Evolutionary conservation across 2,329 filamentous ascomycete genomes (phyloP), one percentile per base, ranked within the genome.

Genomic region (Colletotrichum sp.): DNA sequence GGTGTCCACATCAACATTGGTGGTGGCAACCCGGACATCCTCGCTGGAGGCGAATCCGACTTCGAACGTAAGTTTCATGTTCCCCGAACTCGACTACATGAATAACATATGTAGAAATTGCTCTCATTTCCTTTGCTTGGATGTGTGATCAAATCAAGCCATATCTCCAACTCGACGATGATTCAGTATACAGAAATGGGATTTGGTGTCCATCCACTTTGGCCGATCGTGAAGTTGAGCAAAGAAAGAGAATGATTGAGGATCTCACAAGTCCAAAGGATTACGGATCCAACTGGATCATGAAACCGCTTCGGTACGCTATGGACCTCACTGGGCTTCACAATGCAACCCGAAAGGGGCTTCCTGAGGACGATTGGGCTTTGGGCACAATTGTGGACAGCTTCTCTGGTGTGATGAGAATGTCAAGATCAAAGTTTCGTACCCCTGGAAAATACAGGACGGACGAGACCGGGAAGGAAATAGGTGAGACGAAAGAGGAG

Each of bases 91-190:
- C n/a, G n/a, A n/a, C n/a, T n/a, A n/a, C n/a, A n/a, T 10, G 21
- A 6, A 5, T 30, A n/a, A 61, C 26, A n/a, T 1, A 26, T 57
- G 7, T 5, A 77, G 75, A 78, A 59, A 59, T 78, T 26, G 68
- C 75, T 7, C 67, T 75, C 24, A 75, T 77, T 24, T 75, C 75
- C 4, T 78, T 77, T 34, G 52, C 77, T 3, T 78, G 75, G 77
- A 78, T 78, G 75, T 78, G 69, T 32, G 77, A 67, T 7, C 61
- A 71, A 18, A 60, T 71, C 34, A 34, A 21, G 9, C 16, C 4
- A 1, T 48, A 39, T 7, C 9, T 72, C 3, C 30, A 43, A 8
- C 63, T 75, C 15, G 63, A 72, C 68, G 30, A 75, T 8, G 24
- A 28, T n/a, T n/a, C n/a, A n/a, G n/a, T n/a, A n/a, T n/a, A n/a